Evolutionary conservation across 495 filamentous ascomycete species (phyloP).

Genomic region (Tuber calosporum): DNA sequence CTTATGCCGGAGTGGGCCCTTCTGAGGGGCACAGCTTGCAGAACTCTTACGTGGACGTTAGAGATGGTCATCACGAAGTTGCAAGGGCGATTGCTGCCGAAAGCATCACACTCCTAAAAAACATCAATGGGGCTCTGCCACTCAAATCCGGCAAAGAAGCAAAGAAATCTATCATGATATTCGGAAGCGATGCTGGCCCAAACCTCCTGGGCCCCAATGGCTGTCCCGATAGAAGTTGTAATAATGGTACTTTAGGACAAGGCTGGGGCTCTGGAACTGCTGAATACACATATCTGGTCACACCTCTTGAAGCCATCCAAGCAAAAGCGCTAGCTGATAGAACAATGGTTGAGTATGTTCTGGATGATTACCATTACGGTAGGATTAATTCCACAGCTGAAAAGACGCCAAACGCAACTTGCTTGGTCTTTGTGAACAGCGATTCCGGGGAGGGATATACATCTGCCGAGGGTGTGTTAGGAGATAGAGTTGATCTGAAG

Average conservation of each 20-base stretch:
- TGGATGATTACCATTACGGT: background rate
- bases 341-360: conserved; percentile 7
- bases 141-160: conserved; percentile 43
- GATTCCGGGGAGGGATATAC: conserved; percentile 60
- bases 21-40: conserved; percentile 3
- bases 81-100: conserved; percentile 71
- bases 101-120: conserved; percentile 66
- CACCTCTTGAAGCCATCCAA: conserved; percentile 76
- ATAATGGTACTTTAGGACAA: conserved; percentile 71
- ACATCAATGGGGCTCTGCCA: conserved; percentile 39
- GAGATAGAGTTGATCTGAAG: conserved; percentile 75
- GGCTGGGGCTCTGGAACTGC: conserved; percentile 91
- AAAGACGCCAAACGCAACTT: conserved; percentile 54
- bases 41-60: conserved; percentile 16
- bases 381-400: conserved; percentile 8
- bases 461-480: conserved; percentile 55
- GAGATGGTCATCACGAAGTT: conserved; percentile 60
- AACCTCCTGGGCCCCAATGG: conserved; percentile 51
- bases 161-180: conserved; percentile 67
- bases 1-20: conserved; percentile 45
- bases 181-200: conserved; percentile 73
- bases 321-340: conserved; percentile 54
- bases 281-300: conserved; percentile 78
- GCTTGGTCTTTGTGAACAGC: conserved; percentile 58
- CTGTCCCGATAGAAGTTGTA: conserved; percentile 59